Conservation (phyloP, 1,284 basidiomycete species). For the Phaffia rhodozyma region DNA sequence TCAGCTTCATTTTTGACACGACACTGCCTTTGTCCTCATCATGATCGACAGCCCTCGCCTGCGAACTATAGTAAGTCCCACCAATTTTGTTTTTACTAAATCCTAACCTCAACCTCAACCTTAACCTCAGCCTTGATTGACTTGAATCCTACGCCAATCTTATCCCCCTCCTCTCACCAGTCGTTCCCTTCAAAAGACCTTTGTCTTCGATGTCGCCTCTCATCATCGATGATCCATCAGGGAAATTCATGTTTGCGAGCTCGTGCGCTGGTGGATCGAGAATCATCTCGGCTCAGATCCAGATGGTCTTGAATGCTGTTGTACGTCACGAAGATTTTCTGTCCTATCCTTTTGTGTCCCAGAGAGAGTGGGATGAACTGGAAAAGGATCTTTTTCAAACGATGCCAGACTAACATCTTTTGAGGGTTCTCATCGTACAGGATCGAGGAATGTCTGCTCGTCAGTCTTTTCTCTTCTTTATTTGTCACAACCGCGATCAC, state of each 20-base stretch:
- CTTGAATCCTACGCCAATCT: background rate
- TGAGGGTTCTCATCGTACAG: background rate
- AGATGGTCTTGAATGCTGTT: constrained; percentile 27
- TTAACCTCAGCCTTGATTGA: background rate
- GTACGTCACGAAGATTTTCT: background rate
- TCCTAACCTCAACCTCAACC: background rate
- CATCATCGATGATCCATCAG: constrained; percentile 24
- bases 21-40: no score
- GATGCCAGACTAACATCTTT: no score
- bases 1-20: no score
- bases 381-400: no score
- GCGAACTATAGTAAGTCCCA: constrained; percentile 28
- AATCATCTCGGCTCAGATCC: constrained; percentile 30
- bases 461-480: background rate
- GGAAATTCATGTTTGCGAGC: constrained; percentile 24
- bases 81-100: background rate
- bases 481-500: no score
- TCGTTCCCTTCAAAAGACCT: constrained; percentile 24
- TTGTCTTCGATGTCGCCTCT: constrained; percentile 31
- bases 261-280: constrained; percentile 29
- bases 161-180: background rate
- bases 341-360: background rate
- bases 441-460: constrained; percentile 24
- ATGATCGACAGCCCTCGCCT: constrained; percentile 18
- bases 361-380: background rate